A percentile compares a stretch with the other conserved stretches of the same genome.
Conservation (phyloP, 2,329 filamentous ascomycete genomes). For the Orbilia ellipsospora region DNA sequence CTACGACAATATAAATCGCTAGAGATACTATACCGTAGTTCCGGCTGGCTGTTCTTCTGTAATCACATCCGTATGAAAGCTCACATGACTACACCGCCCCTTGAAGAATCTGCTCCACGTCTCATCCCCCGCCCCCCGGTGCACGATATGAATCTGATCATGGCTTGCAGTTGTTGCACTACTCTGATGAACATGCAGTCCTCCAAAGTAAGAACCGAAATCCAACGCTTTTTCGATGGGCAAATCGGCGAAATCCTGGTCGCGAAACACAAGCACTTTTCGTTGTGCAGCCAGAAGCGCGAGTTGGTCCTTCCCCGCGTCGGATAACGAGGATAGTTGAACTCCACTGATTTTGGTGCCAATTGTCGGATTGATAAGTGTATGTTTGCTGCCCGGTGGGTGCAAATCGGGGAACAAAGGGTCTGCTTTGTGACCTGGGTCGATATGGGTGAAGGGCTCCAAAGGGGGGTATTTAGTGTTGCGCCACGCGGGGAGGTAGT, state of each 20-base stretch:
- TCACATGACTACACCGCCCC: constrained; percentile 79
- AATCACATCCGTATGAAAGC: constrained; percentile 89
- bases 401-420: constrained; percentile 76
- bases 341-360: constrained; percentile 78
- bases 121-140: constrained; percentile 76
- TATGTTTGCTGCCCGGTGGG: constrained; percentile 62
- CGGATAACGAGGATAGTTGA: constrained; percentile 75
- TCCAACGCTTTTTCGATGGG: constrained; percentile 76
- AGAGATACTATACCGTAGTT: constrained; percentile 69
- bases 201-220: constrained; percentile 79
- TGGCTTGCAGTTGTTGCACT: constrained; percentile 75
- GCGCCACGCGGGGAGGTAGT: constrained; percentile 47
- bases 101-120: constrained; percentile 73
- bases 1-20: no score
- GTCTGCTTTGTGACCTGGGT: constrained; percentile 81
- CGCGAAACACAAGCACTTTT: constrained; percentile 82
- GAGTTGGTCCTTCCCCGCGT: constrained; percentile 79
- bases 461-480: constrained; percentile 70
- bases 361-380: constrained; percentile 76
- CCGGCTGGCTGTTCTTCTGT: constrained; percentile 90
- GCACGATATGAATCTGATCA: constrained; percentile 81
- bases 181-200: constrained; percentile 76
- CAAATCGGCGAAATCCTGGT: constrained; percentile 77
- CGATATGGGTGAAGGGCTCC: constrained; percentile 76
- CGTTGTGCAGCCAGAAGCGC: constrained; percentile 79